Base-by-base conservation (phyloP, 768 basidiomycete species). In the Hericium coralloides region DNA sequence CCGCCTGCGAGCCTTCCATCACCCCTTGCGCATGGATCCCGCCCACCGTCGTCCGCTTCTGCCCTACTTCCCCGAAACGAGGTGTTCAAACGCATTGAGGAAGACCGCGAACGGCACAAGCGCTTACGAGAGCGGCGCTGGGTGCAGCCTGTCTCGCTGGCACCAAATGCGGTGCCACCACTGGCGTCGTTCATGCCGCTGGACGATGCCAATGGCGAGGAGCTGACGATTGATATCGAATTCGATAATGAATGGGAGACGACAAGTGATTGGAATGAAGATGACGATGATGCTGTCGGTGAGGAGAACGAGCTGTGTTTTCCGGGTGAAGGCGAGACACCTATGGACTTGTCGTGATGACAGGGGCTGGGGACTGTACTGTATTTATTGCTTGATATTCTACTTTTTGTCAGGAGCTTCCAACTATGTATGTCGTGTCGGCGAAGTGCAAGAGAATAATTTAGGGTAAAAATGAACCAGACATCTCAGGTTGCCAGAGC, bases 161-260 rank as follows among this genome's bases (percentile, higher is more conserved):
- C 75, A 50, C 73, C 74, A 20, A 65, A 74, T 12, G 55, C 65
- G 49, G 75, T 57, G 66, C 78, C 53, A 38, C 39, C 79, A 73
- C 70, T 86, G 4, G 79, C 82, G 8, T 80, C 79, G 37, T 86
- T 87, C 67, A 69, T 83, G 56, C 84, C 84, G 1, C 68, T 85
- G 20, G 79, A 78, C 45, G 67, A 76, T 2, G 72, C 67, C 14
- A 78, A 79, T 52, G 81, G 80, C 0, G 78, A 78, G 47, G 84
- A 87, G 66, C 63, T 84, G 38, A 74, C 83, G 18, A 71, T 87
- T 47, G 90, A 91, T 62, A 86, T 92, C 55, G 89, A 92, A 68
- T 92, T 92, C 64, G 89, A 92, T 64, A 90, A 91, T 59, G 88
- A 88, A 59, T 92, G 90, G 89, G 90, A 92, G 69, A 82, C 88